Conservation (phyloP, 345 rosid genomes). For the Acer yangbiense region DNA sequence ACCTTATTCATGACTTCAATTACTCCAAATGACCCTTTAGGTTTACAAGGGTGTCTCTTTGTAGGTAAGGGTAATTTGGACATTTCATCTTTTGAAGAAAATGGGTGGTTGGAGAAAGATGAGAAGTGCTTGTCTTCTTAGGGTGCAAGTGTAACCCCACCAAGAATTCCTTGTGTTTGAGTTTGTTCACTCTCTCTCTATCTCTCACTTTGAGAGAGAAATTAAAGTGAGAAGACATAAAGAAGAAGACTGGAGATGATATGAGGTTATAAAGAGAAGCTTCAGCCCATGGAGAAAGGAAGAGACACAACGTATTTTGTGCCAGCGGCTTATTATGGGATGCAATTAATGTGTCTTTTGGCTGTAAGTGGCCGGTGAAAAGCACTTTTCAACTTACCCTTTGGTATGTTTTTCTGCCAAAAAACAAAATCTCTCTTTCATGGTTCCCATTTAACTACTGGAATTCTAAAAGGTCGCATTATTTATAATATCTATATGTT, state of each 20-base stretch:
- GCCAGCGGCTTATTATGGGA: constrained; percentile 28
- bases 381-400: constrained; percentile 57
- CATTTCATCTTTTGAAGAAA: constrained; percentile 11
- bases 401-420: constrained; percentile 38
- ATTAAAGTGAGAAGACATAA: constrained; percentile 14
- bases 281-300: constrained; percentile 18
- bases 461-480: constrained; percentile 12
- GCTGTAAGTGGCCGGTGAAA: constrained; percentile 53
- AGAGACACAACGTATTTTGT: constrained; percentile 24
- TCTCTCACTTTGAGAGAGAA: constrained; percentile 12
- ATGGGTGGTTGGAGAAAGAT: constrained; percentile 58
- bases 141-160: constrained; percentile 33
- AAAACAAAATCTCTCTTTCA: constrained; percentile 31
- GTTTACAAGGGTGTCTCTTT: not conserved
- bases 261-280: constrained; percentile 32
- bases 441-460: constrained; percentile 18
- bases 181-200: no score
- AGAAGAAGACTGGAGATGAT: constrained; percentile 11
- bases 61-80: constrained; percentile 21
- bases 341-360: constrained; percentile 8
- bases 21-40: constrained; percentile 26
- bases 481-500: not conserved
- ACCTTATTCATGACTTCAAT: not conserved
- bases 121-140: constrained; percentile 44
- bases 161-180: constrained; percentile 1